Percentiles rank a stretch among this genome's conserved stretches.
Conservation (phyloP, 2,329 filamentous ascomycete species). For the Nakataea oryzae region DNA sequence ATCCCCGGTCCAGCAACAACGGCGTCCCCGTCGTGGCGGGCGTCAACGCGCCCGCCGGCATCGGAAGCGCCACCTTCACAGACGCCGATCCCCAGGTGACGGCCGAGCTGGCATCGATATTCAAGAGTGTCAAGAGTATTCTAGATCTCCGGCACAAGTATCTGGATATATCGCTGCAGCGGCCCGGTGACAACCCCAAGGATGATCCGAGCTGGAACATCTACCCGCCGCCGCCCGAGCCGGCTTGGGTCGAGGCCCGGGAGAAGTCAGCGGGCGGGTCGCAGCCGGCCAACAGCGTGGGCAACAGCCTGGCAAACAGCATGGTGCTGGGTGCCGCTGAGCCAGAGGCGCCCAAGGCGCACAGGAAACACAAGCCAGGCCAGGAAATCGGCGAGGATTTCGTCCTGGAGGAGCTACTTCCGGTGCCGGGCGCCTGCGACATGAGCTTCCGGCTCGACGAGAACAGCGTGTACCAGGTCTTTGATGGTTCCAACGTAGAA, state of each 20-base stretch:
- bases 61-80: conserved; percentile 56
- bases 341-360: conserved; percentile 14
- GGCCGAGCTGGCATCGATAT: conserved; percentile 75
- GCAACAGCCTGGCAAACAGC: conserved; percentile 37
- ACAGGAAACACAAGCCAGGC: conserved; percentile 69
- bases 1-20: conserved; percentile 1
- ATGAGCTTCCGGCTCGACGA: conserved; percentile 73
- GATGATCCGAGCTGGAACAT: conserved; percentile 77
- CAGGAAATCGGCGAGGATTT: conserved; percentile 91
- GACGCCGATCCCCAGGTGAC: conserved; percentile 70
- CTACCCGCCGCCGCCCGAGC: conserved; percentile 85
- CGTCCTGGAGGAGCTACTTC: conserved; percentile 64
- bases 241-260: conserved; percentile 65
- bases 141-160: conserved; percentile 83
- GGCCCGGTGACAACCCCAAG: conserved; percentile 75
- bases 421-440: conserved; percentile 59
- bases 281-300: conserved; percentile 18
- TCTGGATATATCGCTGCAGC: conserved; percentile 74
- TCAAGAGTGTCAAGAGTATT: conserved; percentile 83
- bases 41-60: conserved; percentile 44
- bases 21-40: conserved; percentile 14
- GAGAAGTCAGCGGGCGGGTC: conserved; percentile 13
- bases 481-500: conserved; percentile 54
- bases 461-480: conserved; percentile 87
- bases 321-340: conserved; percentile 19